Percentiles rank a stretch among this genome's conserved stretches.
Evolutionary conservation across 106 monocot genomes (phyloP).

Genomic region (Apostasia shenzhenica): DNA sequence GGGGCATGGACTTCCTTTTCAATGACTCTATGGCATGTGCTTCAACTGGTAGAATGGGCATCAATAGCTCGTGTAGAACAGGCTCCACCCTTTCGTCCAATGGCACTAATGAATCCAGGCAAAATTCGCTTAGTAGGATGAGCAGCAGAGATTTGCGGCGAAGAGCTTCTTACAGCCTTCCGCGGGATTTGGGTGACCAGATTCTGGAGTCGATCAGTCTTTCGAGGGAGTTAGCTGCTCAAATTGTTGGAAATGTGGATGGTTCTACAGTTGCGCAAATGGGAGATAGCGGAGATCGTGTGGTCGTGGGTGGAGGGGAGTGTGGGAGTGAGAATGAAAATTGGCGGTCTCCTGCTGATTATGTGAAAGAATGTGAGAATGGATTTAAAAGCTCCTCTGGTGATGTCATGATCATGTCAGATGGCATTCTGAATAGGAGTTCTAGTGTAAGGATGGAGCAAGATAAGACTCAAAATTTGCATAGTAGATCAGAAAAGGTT

Average conservation of each 20-base stretch:
- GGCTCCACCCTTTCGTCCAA: conserved; percentile 10
- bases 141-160: conserved; percentile 16
- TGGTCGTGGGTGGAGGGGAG: conserved; percentile 9
- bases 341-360: neutral
- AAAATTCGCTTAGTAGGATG: conserved; percentile 19
- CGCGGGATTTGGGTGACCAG: conserved; percentile 26
- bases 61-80: conserved; percentile 10
- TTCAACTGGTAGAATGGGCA: conserved; percentile 9
- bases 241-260: conserved; percentile 41
- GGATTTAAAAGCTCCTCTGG: conserved; percentile 2
- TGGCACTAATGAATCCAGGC: conserved; percentile 6
- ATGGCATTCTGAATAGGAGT: neutral
- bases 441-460: conserved; percentile 9
- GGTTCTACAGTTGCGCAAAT: conserved; percentile 35
- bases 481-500: conserved; percentile 10
- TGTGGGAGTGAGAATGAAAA: conserved; percentile 7
- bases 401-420: conserved; percentile 8
- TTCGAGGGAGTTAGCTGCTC: conserved; percentile 27
- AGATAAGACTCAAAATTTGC: conserved; percentile 13
- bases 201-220: conserved; percentile 41
- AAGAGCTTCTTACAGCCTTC: conserved; percentile 30
- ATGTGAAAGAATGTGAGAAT: conserved; percentile 10
- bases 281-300: conserved; percentile 51
- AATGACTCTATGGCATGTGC: neutral
- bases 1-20: neutral